Percentiles rank a stretch among this genome's conserved stretches.
phyloP scores from a whole-genome alignment of 768 basidiomycete species.

The Albatrellus ellisii region DNA sequence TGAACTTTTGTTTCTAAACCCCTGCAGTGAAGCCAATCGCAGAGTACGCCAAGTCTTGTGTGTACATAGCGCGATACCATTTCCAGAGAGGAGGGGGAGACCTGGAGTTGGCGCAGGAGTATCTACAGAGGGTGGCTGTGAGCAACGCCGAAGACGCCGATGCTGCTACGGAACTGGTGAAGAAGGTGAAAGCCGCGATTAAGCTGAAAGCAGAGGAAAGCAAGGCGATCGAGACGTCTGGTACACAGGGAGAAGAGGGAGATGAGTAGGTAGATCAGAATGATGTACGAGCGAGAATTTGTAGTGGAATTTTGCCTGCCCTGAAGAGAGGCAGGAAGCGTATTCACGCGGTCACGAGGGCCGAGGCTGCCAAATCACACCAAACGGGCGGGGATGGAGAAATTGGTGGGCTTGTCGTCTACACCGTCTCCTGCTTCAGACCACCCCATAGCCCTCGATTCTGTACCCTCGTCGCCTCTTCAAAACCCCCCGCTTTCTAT shows the following conservation, averaged over 20 bases:
- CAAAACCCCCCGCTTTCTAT: neutral
- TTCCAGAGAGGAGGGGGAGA: conserved; percentile 48
- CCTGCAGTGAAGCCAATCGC: conserved; percentile 48
- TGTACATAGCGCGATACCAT: conserved; percentile 76
- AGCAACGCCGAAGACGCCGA: conserved; percentile 13
- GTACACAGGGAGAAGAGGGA: neutral
- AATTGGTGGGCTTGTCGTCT: no score
- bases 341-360: conserved; percentile 18
- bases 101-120: conserved; percentile 56
- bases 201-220: conserved; percentile 5
- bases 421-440: no score
- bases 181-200: conserved; percentile 11
- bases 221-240: conserved; percentile 2
- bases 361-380: conserved; percentile 19
- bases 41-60: conserved; percentile 74
- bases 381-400: no score
- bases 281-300: neutral
- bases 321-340: conserved; percentile 12
- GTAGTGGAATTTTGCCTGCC: conserved; percentile 10
- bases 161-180: conserved; percentile 10
- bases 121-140: conserved; percentile 44
- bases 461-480: no score
- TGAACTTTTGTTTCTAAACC: conserved; percentile 15
- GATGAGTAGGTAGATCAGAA: no score
- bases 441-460: no score